Evolutionary conservation across 352 stramenopile species (phyloP).

Genomic region (Blastocystis sp.): DNA sequence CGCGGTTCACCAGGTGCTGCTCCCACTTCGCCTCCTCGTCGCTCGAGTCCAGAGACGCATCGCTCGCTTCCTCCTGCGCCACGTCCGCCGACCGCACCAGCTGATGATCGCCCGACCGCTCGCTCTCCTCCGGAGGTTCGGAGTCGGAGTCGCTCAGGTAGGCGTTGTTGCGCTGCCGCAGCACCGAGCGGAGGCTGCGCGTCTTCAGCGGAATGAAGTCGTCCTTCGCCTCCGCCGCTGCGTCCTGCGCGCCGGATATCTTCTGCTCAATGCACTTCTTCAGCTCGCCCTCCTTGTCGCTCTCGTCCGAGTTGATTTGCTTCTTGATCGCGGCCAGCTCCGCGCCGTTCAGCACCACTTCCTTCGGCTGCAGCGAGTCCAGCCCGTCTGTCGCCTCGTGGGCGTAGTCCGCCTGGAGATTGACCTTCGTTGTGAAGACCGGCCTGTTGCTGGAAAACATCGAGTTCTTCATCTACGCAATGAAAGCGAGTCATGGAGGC

Average conservation of each 20-base stretch:
- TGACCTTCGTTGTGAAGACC: conserved; percentile 18
- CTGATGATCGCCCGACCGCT: background rate
- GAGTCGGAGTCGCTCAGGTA: background rate
- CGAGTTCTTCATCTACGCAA: background rate
- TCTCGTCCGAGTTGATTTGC: background rate
- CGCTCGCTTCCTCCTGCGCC: conserved; percentile 5
- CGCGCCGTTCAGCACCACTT: background rate
- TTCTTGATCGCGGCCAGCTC: background rate
- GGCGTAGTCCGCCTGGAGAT: conserved; percentile 24
- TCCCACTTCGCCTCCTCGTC: conserved; percentile 43
- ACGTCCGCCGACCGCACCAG: background rate
- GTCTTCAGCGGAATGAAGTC: background rate
- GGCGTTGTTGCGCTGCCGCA: conserved; percentile 2
- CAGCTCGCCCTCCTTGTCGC: too few relatives aligned
- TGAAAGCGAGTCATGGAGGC: too few relatives aligned
- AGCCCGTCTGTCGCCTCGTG: conserved; percentile 29
- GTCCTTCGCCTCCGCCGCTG: background rate
- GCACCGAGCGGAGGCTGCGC: background rate
- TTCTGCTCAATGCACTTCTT: too few relatives aligned
- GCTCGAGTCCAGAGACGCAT: conserved; percentile 18
- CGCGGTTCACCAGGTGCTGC: conserved; percentile 16
- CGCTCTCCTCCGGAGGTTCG: background rate
- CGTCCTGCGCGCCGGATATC: too few relatives aligned
- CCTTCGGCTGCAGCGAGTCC: conserved; percentile 17
- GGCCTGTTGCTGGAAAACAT: conserved; percentile 57